Conservation (phyloP, 345 rosid genomes). For the Rubroshorea leprosula region DNA sequence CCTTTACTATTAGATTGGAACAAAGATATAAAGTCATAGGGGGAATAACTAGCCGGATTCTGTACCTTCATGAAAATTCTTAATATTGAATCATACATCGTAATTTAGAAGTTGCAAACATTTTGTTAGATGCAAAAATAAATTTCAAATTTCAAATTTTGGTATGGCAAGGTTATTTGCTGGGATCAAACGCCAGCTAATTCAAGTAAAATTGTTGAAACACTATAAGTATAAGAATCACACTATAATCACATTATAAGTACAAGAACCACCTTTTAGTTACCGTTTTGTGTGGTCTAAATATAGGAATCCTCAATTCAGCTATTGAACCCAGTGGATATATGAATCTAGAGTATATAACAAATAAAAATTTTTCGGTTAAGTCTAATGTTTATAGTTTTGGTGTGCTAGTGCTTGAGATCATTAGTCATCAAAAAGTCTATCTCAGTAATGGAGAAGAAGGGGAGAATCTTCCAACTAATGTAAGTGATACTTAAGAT, state of each 20-base stretch:
- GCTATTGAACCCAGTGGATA: not conserved
- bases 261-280: no score
- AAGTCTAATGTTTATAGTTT: not conserved
- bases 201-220: conserved; percentile 30
- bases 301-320: no score
- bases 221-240: conserved; percentile 23
- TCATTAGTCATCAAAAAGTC: not conserved
- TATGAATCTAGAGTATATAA: not conserved
- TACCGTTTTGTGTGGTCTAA: no score
- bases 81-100: conserved; percentile 41
- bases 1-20: conserved; percentile 34
- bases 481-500: conserved; percentile 3
- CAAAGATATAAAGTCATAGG: conserved; percentile 38
- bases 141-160: conserved; percentile 36
- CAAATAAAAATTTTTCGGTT: conserved; percentile 15
- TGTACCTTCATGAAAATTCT: conserved; percentile 52
- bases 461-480: not conserved
- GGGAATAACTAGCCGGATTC: conserved; percentile 50
- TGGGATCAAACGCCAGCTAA: conserved; percentile 28
- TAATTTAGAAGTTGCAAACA: conserved; percentile 45
- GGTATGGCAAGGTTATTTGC: conserved; percentile 37
- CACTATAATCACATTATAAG: no score
- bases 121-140: conserved; percentile 31
- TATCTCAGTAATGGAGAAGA: not conserved
- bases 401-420: not conserved